Evolutionary conservation across 2,329 filamentous ascomycete species (phyloP), one percentile per base, ranked within the genome.

Genomic region (Sporothrix sp.): DNA sequence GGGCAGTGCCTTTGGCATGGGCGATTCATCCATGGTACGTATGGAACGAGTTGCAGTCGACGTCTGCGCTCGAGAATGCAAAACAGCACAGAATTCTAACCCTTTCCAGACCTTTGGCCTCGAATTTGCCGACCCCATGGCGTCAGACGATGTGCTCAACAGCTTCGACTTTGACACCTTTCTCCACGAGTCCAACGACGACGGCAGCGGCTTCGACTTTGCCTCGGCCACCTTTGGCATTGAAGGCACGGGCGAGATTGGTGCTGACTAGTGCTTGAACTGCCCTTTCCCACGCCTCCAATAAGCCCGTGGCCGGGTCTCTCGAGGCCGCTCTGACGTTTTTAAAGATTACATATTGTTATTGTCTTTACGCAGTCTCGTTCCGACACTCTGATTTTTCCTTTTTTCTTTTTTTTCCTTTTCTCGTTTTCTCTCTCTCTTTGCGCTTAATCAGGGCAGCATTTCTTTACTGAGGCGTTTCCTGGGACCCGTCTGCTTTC

Each of bases 121-220:
- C 65, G 76, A 76, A 51, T 76, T 80, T 61, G 70, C 73, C 50
- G 77, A 80, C 56, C 75, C 78, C 2, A 62, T 75, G 23, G 68
- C 70, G 54, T 71, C 72, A 6, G 66, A 66, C 49, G 74, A 83
- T 60, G 79, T 83, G 32, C 68, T 84, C 43, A 79, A 78, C 58
- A 80, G 82, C 56, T 84, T 84, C 58, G 81, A 84, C 57, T 78
- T 84, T 57, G 81, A 84, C 63, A 82, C 80, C 2, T 84, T 84
- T 68, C 67, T 84, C 7, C 78, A 84, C 56, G 72, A 76, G 51
- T 72, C 75, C 53, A 74, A 74, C 42, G 69, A 65, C 30, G 72
- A 71, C 36, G 68, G 68, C 37, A 63, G 66, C 38, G 63, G 61
- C 4, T 83, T 82, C 55, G 76, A 77, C 64, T 82, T 83, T 59